phyloP scores from a whole-genome alignment of 1,284 basidiomycete species.

The Calocybe gambosa region DNA sequence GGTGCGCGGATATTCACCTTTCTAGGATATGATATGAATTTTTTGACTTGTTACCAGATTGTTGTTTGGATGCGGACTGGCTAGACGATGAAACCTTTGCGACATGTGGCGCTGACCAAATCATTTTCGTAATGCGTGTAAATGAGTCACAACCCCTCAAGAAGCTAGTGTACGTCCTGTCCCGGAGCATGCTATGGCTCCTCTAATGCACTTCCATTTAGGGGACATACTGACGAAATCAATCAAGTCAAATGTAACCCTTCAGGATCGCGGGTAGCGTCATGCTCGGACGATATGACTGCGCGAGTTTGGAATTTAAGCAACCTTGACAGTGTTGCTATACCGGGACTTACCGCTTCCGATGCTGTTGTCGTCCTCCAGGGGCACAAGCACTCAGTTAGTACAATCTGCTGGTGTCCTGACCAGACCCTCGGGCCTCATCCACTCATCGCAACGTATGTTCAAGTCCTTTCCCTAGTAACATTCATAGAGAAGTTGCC shows the following conservation, averaged over 20 bases:
- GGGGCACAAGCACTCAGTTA: conserved; percentile 66
- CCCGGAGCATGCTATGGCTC: conserved; percentile 4
- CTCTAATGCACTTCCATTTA: conserved; percentile 23
- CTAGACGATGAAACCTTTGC: conserved; percentile 66
- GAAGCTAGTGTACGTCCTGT: conserved; percentile 45
- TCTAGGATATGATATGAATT: conserved; percentile 10
- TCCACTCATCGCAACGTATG: conserved; percentile 68
- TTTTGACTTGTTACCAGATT: conserved; percentile 36
- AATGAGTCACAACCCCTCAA: conserved; percentile 46
- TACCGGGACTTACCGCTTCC: conserved; percentile 32
- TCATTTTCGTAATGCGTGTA: conserved; percentile 56
- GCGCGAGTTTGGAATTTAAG: conserved; percentile 71
- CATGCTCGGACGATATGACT: conserved; percentile 75
- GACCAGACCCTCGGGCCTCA: conserved; percentile 35
- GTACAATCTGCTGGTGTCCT: conserved; percentile 70
- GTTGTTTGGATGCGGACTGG: conserved; percentile 81
- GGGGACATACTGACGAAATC: conserved; percentile 73
- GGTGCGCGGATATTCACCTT: conserved; percentile 33
- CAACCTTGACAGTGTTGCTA: conserved; percentile 26
- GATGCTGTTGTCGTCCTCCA: conserved; percentile 41
- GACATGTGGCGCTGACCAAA: conserved; percentile 65
- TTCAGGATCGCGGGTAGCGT: conserved; percentile 60
- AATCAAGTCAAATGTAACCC: conserved; percentile 72
- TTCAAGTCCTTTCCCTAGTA: conserved; percentile 12
- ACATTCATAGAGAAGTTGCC: conserved; percentile 2